phyloP scores from a whole-genome alignment of 2,329 filamentous ascomycete species.

The Neoscytalidium dimidiatum region DNA sequence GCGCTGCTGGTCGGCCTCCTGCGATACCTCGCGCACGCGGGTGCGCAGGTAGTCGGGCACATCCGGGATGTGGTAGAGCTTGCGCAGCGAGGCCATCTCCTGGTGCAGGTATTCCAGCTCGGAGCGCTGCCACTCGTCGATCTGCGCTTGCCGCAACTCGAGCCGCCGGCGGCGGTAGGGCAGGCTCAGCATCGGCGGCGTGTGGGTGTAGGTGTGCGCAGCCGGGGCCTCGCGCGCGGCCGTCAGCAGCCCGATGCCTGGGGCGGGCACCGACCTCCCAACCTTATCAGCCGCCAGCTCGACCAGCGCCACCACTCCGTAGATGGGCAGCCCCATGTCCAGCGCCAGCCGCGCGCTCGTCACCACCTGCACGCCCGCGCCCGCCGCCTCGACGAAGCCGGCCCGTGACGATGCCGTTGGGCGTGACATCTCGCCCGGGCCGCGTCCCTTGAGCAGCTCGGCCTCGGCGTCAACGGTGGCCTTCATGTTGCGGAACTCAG shows the following conservation, averaged over 20 bases:
- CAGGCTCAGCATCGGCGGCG: slow-evolving; percentile 31
- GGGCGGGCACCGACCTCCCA: slow-evolving; percentile 42
- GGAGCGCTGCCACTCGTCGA: slow-evolving; percentile 18
- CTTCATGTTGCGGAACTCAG: slow-evolving; percentile 40
- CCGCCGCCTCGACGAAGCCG: slow-evolving; percentile 42
- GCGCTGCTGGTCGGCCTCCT: neutral
- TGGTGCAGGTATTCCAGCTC: slow-evolving; percentile 20
- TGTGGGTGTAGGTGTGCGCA: no score
- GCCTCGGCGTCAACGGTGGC: slow-evolving; percentile 37
- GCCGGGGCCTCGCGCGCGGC: slow-evolving; percentile 27
- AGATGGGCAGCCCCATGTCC: slow-evolving; percentile 38
- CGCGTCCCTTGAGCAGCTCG: slow-evolving; percentile 28
- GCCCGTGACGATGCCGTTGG: slow-evolving; percentile 35
- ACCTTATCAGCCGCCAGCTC: slow-evolving; percentile 37
- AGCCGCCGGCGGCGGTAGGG: slow-evolving; percentile 29
- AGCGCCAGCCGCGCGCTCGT: slow-evolving; percentile 37
- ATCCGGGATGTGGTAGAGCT: neutral
- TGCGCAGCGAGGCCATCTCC: slow-evolving; percentile 7
- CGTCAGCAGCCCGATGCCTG: slow-evolving; percentile 40
- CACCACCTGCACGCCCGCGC: slow-evolving; percentile 40
- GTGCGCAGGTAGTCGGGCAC: neutral
- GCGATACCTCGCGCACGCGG: neutral
- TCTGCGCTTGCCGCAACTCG: slow-evolving; percentile 23
- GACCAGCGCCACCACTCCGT: slow-evolving; percentile 36
- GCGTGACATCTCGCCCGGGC: slow-evolving; percentile 38